Evolutionary conservation across 2,329 filamentous ascomycete species (phyloP), one percentile per base, ranked within the genome.

Genomic region (Botrytis cinerea): DNA sequence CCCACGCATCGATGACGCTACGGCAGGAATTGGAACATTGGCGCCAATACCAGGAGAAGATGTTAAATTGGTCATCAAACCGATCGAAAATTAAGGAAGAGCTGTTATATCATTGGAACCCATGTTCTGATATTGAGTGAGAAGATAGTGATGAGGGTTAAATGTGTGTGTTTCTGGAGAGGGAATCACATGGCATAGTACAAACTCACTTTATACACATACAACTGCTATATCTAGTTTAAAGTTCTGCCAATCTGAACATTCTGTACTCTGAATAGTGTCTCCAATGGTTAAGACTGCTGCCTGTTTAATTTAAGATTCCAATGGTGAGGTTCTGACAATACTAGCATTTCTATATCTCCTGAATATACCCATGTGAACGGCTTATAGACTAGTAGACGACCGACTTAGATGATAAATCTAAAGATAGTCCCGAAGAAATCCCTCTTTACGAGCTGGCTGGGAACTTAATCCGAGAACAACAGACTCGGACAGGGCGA

Each of bases 1-100:
- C 46, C 54, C 68, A 32, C 28, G 12, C 16, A 25, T 69, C 4
- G 48, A 69, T 59, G 66, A 69, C 14, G 57, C 16, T 20, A 59
- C 45, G 5, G 46, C 48, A 5, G 48, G 66, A 28, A 18, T 69
- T 69, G 66, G 66, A 22, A 59, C 35, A n/a, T 40, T 69, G 66
- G 66, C 45, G 28, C 48, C 66, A 8, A 59, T 69, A 7, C 35
- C 32, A 16, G 66, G 66, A 35, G 32, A 7, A 20, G 66, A 69
- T 59, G 20, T 69, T 9, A 69, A 57, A 22, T 4, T 69, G 45
- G 38, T 59, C 48, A 59, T 69, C n/a, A n/a, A 62, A 14, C 25
- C 60, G 14, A 10, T 28, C 12, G 43, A 28, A 2, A 62, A 10
- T 2, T 43, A 43, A 28, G 25, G 4, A 9, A 28, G 14, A 40